Percentiles rank a stretch among this genome's conserved stretches.
Conservation (phyloP, 345 rosid species). For the Eucalyptus sp. region DNA sequence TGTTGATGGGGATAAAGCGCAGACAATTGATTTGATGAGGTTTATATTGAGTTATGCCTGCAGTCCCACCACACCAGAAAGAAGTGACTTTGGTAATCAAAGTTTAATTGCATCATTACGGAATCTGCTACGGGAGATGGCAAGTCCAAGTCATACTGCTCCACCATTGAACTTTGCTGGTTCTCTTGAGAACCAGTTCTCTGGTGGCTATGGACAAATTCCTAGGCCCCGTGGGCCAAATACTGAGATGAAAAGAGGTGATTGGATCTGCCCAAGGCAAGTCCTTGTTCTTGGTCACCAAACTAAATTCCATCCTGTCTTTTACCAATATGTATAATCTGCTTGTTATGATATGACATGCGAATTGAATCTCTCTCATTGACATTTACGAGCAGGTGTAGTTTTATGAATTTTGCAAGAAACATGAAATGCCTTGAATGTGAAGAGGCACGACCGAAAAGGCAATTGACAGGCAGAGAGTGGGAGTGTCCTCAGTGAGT, state of each 20-base stretch:
- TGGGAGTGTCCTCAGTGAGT: constrained; percentile 99
- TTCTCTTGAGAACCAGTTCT: constrained; percentile 17
- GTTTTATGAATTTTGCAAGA: constrained; percentile 86
- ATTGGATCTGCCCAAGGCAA: constrained; percentile 88
- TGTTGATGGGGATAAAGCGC: constrained; percentile 23
- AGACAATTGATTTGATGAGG: constrained; percentile 67
- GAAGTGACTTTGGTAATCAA: constrained; percentile 7
- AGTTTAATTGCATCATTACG: constrained; percentile 52
- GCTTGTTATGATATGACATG: neutral
- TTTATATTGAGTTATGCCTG: constrained; percentile 59
- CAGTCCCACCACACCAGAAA: constrained; percentile 14
- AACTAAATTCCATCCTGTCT: neutral
- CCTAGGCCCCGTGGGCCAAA: constrained; percentile 25
- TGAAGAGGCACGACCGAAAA: constrained; percentile 73
- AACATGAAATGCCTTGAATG: constrained; percentile 86
- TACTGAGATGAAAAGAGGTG: constrained; percentile 85
- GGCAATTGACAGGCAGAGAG: constrained; percentile 80
- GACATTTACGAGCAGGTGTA: constrained; percentile 53
- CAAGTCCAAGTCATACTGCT: constrained; percentile 22
- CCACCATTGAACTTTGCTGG: constrained; percentile 10
- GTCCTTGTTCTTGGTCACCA: neutral
- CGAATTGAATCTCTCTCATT: neutral
- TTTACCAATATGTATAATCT: neutral
- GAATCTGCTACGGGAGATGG: constrained; percentile 47
- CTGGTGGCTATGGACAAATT: constrained; percentile 27